Evolutionary conservation across 352 stramenopile genomes (phyloP).

Genomic region (Phytophthora macrochlamydospora): DNA sequence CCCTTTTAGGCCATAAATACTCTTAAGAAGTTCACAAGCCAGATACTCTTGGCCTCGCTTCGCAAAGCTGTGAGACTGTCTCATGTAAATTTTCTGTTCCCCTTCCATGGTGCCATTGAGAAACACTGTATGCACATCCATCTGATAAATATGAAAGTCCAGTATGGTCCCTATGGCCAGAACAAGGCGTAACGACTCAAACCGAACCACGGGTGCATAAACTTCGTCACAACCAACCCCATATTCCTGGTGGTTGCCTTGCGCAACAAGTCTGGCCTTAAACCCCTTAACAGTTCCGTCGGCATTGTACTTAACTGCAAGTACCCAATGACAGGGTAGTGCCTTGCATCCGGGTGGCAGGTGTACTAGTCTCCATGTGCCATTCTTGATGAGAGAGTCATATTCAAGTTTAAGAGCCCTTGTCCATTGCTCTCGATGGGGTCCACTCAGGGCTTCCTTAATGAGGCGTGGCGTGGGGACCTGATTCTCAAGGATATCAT

Average conservation of each 20-base stretch:
- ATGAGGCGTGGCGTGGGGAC: conserved; percentile 2
- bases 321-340: conserved; percentile 15
- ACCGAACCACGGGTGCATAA: conserved; percentile 15
- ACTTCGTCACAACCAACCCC: conserved; percentile 11
- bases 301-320: conserved; percentile 17
- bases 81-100: conserved; percentile 22
- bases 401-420: conserved; percentile 10
- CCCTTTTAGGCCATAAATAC: conserved; percentile 14
- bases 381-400: conserved; percentile 11
- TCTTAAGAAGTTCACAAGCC: conserved; percentile 22
- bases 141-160: conserved; percentile 20
- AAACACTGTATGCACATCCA: conserved; percentile 18
- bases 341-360: conserved; percentile 5
- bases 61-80: conserved; percentile 10
- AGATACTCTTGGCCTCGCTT: conserved; percentile 16
- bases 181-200: conserved; percentile 11
- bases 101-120: conserved; percentile 18
- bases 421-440: conserved; percentile 11
- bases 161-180: conserved; percentile 16
- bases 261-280: conserved; percentile 14
- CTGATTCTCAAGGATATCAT: conserved; percentile 10
- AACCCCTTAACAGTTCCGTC: conserved; percentile 16
- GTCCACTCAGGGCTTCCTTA: conserved; percentile 14
- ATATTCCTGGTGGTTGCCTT: conserved; percentile 21
- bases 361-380: not conserved